phyloP scores from a whole-genome alignment of 495 filamentous ascomycete genomes.

The Podospora fimiseda region DNA sequence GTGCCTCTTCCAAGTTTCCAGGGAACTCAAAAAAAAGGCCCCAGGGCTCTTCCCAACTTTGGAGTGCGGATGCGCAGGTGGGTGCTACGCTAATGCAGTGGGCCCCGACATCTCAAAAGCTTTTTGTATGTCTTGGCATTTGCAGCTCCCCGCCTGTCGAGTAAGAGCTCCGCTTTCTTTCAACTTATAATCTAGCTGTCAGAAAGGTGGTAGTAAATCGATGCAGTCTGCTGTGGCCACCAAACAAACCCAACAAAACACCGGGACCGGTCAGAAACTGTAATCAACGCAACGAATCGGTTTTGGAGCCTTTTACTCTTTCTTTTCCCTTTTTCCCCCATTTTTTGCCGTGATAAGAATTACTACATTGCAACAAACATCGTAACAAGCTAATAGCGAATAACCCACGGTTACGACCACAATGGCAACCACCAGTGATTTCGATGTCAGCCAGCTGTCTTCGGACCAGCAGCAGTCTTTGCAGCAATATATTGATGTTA shows the following conservation, averaged over 20 bases:
- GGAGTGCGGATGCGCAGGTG: background rate
- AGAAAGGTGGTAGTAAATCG: background rate
- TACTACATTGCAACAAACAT: too few relatives aligned
- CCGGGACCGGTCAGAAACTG: background rate
- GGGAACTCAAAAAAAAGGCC: too few relatives aligned
- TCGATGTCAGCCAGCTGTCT: slow-evolving; percentile 65
- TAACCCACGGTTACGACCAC: background rate
- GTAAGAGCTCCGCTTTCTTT: too few relatives aligned
- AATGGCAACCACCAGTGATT: slow-evolving; percentile 34
- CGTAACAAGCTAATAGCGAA: too few relatives aligned
- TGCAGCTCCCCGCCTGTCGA: background rate
- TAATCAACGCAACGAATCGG: too few relatives aligned
- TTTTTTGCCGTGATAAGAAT: background rate
- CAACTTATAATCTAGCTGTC: too few relatives aligned
- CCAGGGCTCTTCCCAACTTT: background rate
- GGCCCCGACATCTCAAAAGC: too few relatives aligned
- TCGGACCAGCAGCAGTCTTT: slow-evolving; percentile 71
- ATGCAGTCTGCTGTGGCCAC: background rate
- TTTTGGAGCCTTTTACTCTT: background rate
- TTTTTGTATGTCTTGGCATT: background rate
- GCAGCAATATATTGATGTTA: slow-evolving; percentile 82
- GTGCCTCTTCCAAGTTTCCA: too few relatives aligned
- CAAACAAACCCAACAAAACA: background rate
- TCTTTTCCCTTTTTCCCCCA: background rate
- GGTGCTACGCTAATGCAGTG: background rate